Conservation (phyloP, 2,329 filamentous ascomycete genomes). For the Ophiosphaerella herpotricha region DNA sequence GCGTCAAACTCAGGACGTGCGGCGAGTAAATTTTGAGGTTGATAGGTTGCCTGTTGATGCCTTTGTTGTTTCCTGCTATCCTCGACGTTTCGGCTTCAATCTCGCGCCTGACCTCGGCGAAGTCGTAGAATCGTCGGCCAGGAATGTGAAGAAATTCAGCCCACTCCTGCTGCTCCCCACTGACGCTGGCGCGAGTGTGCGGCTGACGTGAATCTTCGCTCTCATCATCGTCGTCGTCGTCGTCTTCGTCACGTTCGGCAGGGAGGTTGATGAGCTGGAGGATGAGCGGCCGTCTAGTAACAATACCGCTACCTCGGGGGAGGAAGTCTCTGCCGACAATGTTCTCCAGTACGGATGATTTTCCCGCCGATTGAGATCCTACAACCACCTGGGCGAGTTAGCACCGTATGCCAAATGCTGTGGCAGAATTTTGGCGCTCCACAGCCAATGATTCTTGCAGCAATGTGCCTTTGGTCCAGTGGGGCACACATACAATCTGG, state of each 20-base stretch:
- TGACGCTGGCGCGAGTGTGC: constrained; percentile 77
- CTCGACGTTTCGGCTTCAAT: constrained; percentile 96
- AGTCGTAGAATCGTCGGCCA: constrained; percentile 86
- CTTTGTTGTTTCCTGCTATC: constrained; percentile 96
- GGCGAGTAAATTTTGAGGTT: constrained; percentile 99
- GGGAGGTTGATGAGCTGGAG: constrained; percentile 98
- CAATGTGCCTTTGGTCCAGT: constrained; percentile 9
- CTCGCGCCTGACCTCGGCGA: constrained; percentile 89
- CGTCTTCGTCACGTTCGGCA: constrained; percentile 69
- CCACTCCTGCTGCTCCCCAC: constrained; percentile 70
- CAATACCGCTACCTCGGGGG: constrained; percentile 93
- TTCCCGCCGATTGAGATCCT: constrained; percentile 96
- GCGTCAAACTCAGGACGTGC: constrained; percentile 91
- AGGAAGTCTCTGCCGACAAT: constrained; percentile 98
- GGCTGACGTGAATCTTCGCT: constrained; percentile 56
- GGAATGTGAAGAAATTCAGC: constrained; percentile 96
- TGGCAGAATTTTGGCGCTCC: constrained; percentile 1
- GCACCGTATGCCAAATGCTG: constrained; percentile 3
- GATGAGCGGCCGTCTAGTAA: constrained; percentile 90
- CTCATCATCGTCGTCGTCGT: constrained; percentile 63
- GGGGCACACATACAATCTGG: constrained; percentile 88
- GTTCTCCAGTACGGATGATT: constrained; percentile 98
- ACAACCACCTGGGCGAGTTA: constrained; percentile 79
- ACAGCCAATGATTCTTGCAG: constrained; percentile 12
- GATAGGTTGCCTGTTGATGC: constrained; percentile 95